phyloP scores from a whole-genome alignment of 352 stramenopile genomes.

The Globisporangium spinosum region DNA sequence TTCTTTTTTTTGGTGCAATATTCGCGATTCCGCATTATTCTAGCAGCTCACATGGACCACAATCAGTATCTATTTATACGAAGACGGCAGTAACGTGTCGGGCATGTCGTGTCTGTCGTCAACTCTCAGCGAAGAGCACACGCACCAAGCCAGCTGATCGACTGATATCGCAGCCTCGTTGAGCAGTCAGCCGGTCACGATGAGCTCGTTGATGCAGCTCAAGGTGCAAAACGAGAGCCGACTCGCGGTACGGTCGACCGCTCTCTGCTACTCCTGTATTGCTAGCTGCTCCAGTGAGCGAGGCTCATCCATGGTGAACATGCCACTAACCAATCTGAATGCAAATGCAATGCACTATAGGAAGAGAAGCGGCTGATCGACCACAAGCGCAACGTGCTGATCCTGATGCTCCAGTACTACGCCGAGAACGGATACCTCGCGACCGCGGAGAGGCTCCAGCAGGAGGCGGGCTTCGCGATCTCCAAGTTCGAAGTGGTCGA shows the following conservation, averaged over 20 bases:
- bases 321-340: neutral
- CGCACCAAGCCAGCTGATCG: neutral
- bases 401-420: slow-evolving; percentile 85
- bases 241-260: slow-evolving; percentile 36
- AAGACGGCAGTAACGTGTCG: too few species aligned
- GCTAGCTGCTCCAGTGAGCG: neutral
- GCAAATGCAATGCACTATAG: slow-evolving; percentile 19
- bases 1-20: too few species aligned
- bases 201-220: slow-evolving; percentile 80
- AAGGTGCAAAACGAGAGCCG: slow-evolving; percentile 83
- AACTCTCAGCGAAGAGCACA: neutral
- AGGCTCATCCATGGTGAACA: too few species aligned
- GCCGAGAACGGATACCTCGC: slow-evolving; percentile 83
- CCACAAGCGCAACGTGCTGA: slow-evolving; percentile 79
- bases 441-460: slow-evolving; percentile 82
- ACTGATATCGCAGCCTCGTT: neutral
- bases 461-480: slow-evolving; percentile 79
- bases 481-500: slow-evolving; percentile 91
- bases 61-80: too few species aligned
- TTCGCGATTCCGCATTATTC: too few species aligned
- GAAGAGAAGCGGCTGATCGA: slow-evolving; percentile 88
- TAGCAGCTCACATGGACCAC: too few species aligned
- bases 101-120: too few species aligned
- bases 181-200: slow-evolving; percentile 18
- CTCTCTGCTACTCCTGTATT: neutral